Base-by-base conservation (phyloP, 306 rosid species). In the Vigna angularis region DNA sequence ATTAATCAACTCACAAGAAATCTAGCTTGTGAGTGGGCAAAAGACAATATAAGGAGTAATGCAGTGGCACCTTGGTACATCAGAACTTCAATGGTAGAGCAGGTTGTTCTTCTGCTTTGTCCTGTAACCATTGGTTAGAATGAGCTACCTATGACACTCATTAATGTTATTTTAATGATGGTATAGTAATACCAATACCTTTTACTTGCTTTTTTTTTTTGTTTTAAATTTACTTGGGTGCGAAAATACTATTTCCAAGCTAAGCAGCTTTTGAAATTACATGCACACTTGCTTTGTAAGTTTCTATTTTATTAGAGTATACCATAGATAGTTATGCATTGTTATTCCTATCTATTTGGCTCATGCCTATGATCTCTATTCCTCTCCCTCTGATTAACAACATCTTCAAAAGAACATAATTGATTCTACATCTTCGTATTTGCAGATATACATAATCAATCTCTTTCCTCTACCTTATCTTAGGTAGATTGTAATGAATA, bases 61-160 rank as follows among this genome's bases (percentile, higher is more conserved):
- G 88, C 91, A 15, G 93, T 89, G 9, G 94, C 97, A 53, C 97
- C 94, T 32, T 91, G 97, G 97, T 91, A 88, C 87, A 89, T 89
- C 85, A 83, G 17, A 88, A 89, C 94, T 26, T 88, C 92, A 53
- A 83, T 91, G 92, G 94, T 88, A 61, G 91, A 89, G 72, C 91
- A 88, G 79, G 97, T 91, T 85, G 70, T 52, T 70, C 66, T 82
- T 72, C 63, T 11, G n/a, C 78, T 69, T 70, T 82, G 26, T 53
- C 73, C 34, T 75, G 20, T 76, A 22, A 68, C 79, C 45, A 12
- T 48, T 20, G 45, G 24, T 80, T 63, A 11, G 73, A 69, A 77
- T 78, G 44, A 73, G 61, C 76, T 68, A n/a, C 56, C 22, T 14
- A 20, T 50, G 74, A 70, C 47, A 56, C 51, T 72, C 32, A 67